These are phyloP conservation scores for Mortierella sp. DNA, from an alignment of 371 early-diverging fungal genomes.

Conservation along the genomic window DNA sequence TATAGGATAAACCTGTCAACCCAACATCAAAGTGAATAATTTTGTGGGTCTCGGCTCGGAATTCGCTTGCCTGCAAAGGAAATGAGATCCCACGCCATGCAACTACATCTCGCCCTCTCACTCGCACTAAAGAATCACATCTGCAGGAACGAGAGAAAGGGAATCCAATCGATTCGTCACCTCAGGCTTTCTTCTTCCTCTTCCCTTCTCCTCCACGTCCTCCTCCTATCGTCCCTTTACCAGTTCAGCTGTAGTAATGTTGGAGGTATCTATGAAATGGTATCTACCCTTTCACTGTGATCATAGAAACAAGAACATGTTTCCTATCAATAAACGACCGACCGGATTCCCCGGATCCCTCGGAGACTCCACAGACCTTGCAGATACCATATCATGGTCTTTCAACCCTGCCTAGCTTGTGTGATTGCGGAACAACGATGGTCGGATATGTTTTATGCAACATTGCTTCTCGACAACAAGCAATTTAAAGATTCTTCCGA, in stretches of 20 bases:
- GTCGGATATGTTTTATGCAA: background rate
- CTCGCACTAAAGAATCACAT: background rate
- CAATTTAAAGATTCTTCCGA: background rate
- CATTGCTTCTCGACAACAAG: background rate
- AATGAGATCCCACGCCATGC: constrained; percentile 5
- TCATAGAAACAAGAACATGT: too few relatives aligned
- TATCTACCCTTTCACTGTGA: too few relatives aligned
- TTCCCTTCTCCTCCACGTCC: background rate
- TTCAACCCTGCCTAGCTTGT: too few relatives aligned
- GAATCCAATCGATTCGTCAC: background rate
- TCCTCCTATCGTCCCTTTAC: background rate
- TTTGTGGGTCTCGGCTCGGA: constrained; percentile 22
- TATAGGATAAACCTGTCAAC: background rate
- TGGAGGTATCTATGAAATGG: too few relatives aligned
- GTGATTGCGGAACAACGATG: background rate
- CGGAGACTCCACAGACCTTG: too few relatives aligned
- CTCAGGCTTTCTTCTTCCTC: background rate
- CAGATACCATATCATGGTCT: too few relatives aligned
- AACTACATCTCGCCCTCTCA: background rate
- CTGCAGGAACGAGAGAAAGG: background rate
- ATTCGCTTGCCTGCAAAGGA: constrained; percentile 22
- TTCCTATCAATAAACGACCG: too few relatives aligned
- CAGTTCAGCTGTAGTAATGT: too few relatives aligned
- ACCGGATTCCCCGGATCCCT: too few relatives aligned
- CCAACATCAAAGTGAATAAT: background rate